Base-by-base conservation (phyloP, 1,139 yeast species). In the Candida tropicalis region DNA sequence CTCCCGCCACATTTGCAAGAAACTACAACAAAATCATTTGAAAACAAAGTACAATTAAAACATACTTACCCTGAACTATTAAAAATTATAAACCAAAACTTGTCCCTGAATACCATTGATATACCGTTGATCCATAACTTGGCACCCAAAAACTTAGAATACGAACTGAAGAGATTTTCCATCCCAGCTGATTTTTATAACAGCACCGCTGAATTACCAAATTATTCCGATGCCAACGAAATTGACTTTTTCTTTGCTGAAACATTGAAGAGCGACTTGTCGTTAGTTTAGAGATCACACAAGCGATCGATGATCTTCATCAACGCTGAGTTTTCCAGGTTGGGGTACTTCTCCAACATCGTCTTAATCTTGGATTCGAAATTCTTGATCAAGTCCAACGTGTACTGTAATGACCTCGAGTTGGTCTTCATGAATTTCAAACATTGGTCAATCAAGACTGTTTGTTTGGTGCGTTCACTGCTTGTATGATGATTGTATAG, bases 181-280 rank as follows among this genome's bases (percentile, higher is more conserved):
- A 40, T 43, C 3, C 28, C 44, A 2, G 6, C 32, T 10, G 41
- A 43, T 12, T 38, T 33, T 18, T 40, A 34, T 24, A 24, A 24
- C 39, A 23, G 25, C 20, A n/a, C 33, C 17, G 16, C 17, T 11
- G 24, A 13, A n/a, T 5, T 20, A 22, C 35, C 35, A 22, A 17
- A 16, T 17, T n/a, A 20, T 22, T 20, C 43, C 10, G 26, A 34
- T 34, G 50, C 62, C 25, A 53, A 53, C 23, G 68, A 63, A 40
- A 54, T 65, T 16, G 68, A 65, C 48, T 36, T 48, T 35, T 63
- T 63, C 43, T 60, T 63, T 42, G 29, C 37, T 12, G 46, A 47
- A 23, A 41, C 38, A 4, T 41, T 50, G 22, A 39, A 39, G 12
- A 40, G 38, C 32, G 49, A 42, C 8, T 15, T 39, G 11, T 3